Percentiles rank a stretch among this genome's conserved stretches.
Conservation (phyloP, 441 rosid genomes). For the Flueggea neowawraea region DNA sequence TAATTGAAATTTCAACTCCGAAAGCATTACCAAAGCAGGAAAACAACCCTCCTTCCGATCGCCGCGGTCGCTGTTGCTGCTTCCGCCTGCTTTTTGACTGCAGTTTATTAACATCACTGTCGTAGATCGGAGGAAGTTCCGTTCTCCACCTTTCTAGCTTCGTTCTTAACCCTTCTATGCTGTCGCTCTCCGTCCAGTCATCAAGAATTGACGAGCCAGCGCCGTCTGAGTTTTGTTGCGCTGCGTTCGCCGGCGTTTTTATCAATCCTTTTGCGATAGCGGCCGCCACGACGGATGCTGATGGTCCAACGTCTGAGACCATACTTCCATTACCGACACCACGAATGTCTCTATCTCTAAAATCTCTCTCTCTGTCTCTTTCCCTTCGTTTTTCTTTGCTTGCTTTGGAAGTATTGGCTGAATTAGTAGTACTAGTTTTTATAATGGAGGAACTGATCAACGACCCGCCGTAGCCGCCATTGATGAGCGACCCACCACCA, state of each 20-base stretch:
- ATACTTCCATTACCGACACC: slow-evolving; percentile 36
- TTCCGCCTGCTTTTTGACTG: slow-evolving; percentile 17
- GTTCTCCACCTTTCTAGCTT: slow-evolving; percentile 78
- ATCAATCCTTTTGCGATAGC: slow-evolving; percentile 86
- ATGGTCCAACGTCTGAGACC: slow-evolving; percentile 83
- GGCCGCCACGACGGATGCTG: slow-evolving; percentile 91
- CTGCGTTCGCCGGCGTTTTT: slow-evolving; percentile 30
- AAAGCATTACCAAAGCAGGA: slow-evolving; percentile 75
- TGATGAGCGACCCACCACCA: slow-evolving; percentile 9
- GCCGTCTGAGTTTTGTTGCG: slow-evolving; percentile 17
- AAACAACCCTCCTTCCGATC: slow-evolving; percentile 46
- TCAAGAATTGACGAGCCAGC: slow-evolving; percentile 47
- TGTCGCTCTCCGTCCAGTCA: slow-evolving; percentile 41
- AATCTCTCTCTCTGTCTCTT: background rate
- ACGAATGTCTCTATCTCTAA: background rate
- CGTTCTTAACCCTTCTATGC: slow-evolving; percentile 52
- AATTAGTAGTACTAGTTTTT: background rate
- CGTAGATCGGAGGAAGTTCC: slow-evolving; percentile 37
- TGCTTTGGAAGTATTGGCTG: background rate
- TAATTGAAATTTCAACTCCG: slow-evolving; percentile 78
- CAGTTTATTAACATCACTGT: slow-evolving; percentile 11
- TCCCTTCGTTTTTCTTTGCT: slow-evolving; percentile 1
- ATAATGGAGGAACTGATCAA: slow-evolving; percentile 8
- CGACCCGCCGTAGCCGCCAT: slow-evolving; percentile 16
- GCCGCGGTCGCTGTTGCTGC: slow-evolving; percentile 22